phyloP scores from a whole-genome alignment of 2,329 filamentous ascomycete genomes.

The Thermoascus crustaceus region DNA sequence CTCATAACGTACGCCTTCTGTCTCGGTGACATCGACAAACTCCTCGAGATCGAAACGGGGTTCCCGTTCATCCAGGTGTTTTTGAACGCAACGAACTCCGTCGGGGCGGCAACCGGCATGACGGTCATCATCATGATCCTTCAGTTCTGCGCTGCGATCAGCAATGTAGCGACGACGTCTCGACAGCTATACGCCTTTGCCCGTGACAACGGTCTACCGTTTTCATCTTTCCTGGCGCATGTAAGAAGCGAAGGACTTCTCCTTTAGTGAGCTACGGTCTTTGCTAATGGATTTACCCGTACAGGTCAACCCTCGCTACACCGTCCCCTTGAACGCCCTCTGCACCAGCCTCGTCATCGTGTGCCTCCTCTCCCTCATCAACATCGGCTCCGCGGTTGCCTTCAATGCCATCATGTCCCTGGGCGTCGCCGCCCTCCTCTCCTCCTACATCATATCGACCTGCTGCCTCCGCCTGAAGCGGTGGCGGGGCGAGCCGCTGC shows the following conservation, averaged over 20 bases:
- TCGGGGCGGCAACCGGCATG: constrained; percentile 19
- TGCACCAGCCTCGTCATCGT: constrained; percentile 24
- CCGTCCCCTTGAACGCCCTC: constrained; percentile 33
- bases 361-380: constrained; percentile 42
- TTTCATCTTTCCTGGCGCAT: too few species aligned
- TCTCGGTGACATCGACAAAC: constrained; percentile 22
- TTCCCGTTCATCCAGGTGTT: constrained; percentile 45
- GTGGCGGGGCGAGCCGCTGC: constrained; percentile 29
- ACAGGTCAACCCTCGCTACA: constrained; percentile 25
- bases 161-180: constrained; percentile 33
- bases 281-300: constrained; percentile 33
- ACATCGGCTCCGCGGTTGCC: constrained; percentile 43
- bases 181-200: constrained; percentile 38
- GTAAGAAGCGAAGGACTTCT: too few species aligned
- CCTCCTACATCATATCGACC: constrained; percentile 44
- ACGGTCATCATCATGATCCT: constrained; percentile 36
- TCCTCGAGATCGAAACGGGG: constrained; percentile 33
- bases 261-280: too few species aligned
- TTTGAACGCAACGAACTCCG: constrained; percentile 15
- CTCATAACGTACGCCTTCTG: constrained; percentile 38
- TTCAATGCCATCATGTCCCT: constrained; percentile 47
- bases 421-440: constrained; percentile 39
- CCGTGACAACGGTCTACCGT: constrained; percentile 37
- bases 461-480: constrained; percentile 38
- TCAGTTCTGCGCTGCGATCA: too few species aligned